phyloP scores from a whole-genome alignment of 2,329 filamentous ascomycete genomes.

The Aspergillus brunneoviolaceus region DNA sequence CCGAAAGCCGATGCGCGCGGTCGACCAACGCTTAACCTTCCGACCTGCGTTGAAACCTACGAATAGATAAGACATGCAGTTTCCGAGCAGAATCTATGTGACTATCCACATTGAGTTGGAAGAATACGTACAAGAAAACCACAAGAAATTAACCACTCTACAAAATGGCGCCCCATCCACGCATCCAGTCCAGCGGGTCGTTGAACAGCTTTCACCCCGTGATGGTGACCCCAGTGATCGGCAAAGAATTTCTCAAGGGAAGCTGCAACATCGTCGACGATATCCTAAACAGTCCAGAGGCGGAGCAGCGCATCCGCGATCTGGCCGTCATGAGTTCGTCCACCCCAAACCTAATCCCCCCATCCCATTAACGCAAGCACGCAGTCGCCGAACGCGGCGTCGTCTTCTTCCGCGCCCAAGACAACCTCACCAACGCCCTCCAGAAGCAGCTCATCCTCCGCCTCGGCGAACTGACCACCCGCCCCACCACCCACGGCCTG shows the following conservation, averaged over 20 bases:
- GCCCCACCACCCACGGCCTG: slow-evolving; percentile 56
- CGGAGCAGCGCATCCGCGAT: slow-evolving; percentile 64
- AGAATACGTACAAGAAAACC: not conserved
- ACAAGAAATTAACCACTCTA: not conserved
- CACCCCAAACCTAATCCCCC: not conserved
- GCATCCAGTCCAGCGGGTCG: slow-evolving; percentile 15
- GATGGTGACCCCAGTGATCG: slow-evolving; percentile 40
- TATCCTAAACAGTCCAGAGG: slow-evolving; percentile 59
- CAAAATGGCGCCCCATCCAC: not conserved
- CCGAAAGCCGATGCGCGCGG: not conserved
- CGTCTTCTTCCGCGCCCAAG: slow-evolving; percentile 67
- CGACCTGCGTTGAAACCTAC: not conserved
- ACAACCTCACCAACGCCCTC: slow-evolving; percentile 59
- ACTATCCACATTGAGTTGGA: not conserved
- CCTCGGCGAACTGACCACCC: slow-evolving; percentile 60
- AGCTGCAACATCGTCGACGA: slow-evolving; percentile 47
- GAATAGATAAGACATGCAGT: not conserved
- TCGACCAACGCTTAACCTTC: not conserved
- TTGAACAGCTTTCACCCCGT: slow-evolving; percentile 15
- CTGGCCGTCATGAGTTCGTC: slow-evolving; percentile 64
- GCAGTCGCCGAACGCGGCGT: slow-evolving; percentile 67
- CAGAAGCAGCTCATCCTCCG: slow-evolving; percentile 65
- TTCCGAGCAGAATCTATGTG: not conserved
- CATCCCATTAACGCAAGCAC: not conserved
- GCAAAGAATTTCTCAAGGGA: slow-evolving; percentile 41